Conservation (phyloP, 2,329 filamentous ascomycete genomes). For the Aspergillus glaucus region DNA sequence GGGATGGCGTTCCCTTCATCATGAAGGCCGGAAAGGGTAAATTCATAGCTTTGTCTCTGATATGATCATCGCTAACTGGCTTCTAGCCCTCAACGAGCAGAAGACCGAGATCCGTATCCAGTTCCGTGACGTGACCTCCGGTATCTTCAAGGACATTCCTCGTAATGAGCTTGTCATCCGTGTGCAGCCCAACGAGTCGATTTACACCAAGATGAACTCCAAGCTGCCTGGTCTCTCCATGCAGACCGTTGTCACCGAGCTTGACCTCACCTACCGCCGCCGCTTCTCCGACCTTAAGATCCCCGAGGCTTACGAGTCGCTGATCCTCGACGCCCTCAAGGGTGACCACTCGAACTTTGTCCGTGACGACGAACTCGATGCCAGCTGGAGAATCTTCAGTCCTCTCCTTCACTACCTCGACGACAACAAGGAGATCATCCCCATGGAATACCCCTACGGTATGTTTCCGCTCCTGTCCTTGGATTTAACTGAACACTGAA, state of each 20-base stretch:
- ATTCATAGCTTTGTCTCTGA: conserved; percentile 1
- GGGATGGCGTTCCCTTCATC: conserved; percentile 99
- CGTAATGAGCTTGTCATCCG: conserved; percentile 98
- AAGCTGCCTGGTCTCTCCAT: conserved; percentile 97
- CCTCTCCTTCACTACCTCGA: conserved; percentile 96
- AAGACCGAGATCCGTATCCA: conserved; percentile 99
- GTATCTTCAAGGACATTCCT: conserved; percentile 99
- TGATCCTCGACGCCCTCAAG: conserved; percentile 96
- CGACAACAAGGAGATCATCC: conserved; percentile 98
- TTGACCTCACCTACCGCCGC: conserved; percentile 94
- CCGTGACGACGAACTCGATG: conserved; percentile 91
- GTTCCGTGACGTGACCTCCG: conserved; percentile 98
- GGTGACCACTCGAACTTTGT: conserved; percentile 99
- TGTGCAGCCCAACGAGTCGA: conserved; percentile 97
- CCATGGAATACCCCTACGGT: conserved; percentile 99
- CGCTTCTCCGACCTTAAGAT: conserved; percentile 99
- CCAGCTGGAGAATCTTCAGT: conserved; percentile 97
- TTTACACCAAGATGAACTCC: conserved; percentile 99
- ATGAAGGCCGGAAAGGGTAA: conserved; percentile 89
- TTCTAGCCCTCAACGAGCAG: conserved; percentile 83
- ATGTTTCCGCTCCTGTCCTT: conserved; percentile 34
- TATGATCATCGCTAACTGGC: conserved; percentile 11
- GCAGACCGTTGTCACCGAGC: conserved; percentile 98
- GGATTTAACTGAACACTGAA: background rate
- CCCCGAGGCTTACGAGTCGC: conserved; percentile 95